Conservation (phyloP, 208 protist species). For the Jaenimonas drosophilae region DNA sequence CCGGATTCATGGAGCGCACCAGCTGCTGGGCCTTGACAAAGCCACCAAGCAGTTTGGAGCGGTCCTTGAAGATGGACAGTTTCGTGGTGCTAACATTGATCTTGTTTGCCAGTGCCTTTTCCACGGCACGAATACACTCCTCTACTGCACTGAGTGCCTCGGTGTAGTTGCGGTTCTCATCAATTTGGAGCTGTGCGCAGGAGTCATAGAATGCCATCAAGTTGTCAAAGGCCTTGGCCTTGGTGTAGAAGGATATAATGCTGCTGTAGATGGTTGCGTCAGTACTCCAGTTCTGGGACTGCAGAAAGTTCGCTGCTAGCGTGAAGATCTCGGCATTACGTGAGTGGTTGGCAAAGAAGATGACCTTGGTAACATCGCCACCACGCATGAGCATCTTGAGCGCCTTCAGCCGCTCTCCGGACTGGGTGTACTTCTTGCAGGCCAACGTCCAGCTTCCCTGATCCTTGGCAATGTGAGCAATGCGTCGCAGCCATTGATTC, state of each 20-base stretch:
- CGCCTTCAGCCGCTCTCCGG: conserved; percentile 93
- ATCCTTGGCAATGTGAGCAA: conserved; percentile 81
- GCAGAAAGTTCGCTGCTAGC: conserved; percentile 94
- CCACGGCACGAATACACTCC: conserved; percentile 63
- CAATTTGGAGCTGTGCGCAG: conserved; percentile 93
- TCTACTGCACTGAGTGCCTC: conserved; percentile 83
- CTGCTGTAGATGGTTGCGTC: conserved; percentile 92
- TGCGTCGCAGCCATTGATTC: conserved; percentile 37
- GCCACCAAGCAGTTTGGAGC: conserved; percentile 30
- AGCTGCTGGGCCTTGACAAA: conserved; percentile 59
- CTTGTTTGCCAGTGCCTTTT: conserved; percentile 24
- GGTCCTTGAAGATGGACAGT: conserved; percentile 33
- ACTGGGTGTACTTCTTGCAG: conserved; percentile 92
- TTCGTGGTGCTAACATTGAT: conserved; percentile 19
- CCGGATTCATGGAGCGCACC: conserved; percentile 20
- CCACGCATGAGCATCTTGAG: conserved; percentile 96
- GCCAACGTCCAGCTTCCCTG: conserved; percentile 89
- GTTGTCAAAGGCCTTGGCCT: conserved; percentile 89
- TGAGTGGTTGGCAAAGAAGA: conserved; percentile 95
- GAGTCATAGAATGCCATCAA: conserved; percentile 90
- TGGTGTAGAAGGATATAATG: conserved; percentile 96
- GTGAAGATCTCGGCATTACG: conserved; percentile 93
- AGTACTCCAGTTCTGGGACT: conserved; percentile 91
- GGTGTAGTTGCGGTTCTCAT: conserved; percentile 94
- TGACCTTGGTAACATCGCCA: conserved; percentile 95